phyloP scores from a whole-genome alignment of 352 stramenopile genomes.

The Phytophthora uliginosa region DNA sequence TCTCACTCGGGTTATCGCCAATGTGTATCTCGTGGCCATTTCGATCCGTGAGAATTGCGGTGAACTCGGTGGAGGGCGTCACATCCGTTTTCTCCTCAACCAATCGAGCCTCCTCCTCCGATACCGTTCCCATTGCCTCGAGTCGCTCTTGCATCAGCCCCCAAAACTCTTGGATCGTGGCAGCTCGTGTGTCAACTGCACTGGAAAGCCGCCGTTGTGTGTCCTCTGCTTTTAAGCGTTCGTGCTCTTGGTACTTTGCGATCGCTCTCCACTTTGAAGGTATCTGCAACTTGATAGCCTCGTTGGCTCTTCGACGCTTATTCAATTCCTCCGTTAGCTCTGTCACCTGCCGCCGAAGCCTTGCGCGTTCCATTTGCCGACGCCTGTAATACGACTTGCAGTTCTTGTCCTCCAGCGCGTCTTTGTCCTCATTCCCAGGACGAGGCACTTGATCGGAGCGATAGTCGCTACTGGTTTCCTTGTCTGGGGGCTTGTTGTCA shows the following conservation, averaged over 20 bases:
- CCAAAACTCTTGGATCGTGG: conserved; percentile 18
- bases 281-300: not conserved
- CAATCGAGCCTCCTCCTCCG: not conserved
- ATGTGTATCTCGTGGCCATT: not conserved
- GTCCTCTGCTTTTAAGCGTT: conserved; percentile 11
- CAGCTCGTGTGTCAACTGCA: conserved; percentile 10
- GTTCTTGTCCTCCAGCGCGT: not conserved
- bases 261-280: conserved; percentile 13
- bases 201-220: conserved; percentile 13
- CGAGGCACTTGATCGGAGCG: too few species aligned
- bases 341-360: conserved; percentile 10
- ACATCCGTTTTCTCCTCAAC: not conserved
- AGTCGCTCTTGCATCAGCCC: not conserved
- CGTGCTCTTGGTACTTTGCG: conserved; percentile 6
- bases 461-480: too few species aligned
- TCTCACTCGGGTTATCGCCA: too few species aligned
- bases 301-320: not conserved
- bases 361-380: conserved; percentile 22
- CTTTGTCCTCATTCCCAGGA: not conserved
- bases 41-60: not conserved
- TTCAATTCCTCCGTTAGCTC: conserved; percentile 22
- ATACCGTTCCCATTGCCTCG: not conserved
- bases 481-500: not conserved
- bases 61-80: not conserved
- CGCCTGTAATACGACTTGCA: conserved; percentile 3